These are phyloP conservation scores for Chloromonas sp. DNA, from an alignment of 163 green algal genomes.

Conservation along the genomic window DNA sequence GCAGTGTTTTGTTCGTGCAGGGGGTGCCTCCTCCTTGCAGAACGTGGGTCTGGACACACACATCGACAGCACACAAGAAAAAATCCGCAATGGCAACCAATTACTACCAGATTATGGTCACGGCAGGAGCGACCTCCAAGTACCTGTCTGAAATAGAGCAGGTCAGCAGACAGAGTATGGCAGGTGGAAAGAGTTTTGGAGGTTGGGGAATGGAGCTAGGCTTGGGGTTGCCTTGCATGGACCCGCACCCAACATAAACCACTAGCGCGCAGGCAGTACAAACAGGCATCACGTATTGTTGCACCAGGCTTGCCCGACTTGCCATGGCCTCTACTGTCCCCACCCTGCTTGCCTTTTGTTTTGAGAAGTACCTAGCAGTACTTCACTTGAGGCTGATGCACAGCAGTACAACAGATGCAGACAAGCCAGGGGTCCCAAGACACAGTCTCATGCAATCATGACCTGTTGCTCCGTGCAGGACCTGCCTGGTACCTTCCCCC, in stretches of 20 bases:
- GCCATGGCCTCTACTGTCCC: neutral
- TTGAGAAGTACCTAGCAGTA: no score
- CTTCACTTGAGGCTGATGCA: neutral
- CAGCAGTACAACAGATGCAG: no score
- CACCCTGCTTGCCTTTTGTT: neutral
- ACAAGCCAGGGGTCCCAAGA: no score
- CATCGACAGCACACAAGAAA: conserved; percentile 51
- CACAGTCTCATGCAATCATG: no score
- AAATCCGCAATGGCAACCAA: conserved; percentile 37
- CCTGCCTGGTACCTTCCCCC: conserved; percentile 69
- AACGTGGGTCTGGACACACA: conserved; percentile 65
- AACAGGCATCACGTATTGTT: no score
- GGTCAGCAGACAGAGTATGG: conserved; percentile 27
- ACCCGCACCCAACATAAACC: no score
- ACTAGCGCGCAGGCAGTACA: no score
- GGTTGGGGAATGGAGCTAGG: no score
- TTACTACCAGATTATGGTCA: conserved; percentile 58
- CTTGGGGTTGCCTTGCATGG: no score
- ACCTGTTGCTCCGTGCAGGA: conserved; percentile 49
- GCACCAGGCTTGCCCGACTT: no score
- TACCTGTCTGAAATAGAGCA: conserved; percentile 70
- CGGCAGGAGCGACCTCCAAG: conserved; percentile 44
- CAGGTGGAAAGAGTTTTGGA: neutral
- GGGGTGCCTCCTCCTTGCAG: conserved; percentile 68
- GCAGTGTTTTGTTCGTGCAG: conserved; percentile 17